Base-by-base conservation (phyloP, 2,329 filamentous ascomycete genomes). In the Colletotrichum lupini region DNA sequence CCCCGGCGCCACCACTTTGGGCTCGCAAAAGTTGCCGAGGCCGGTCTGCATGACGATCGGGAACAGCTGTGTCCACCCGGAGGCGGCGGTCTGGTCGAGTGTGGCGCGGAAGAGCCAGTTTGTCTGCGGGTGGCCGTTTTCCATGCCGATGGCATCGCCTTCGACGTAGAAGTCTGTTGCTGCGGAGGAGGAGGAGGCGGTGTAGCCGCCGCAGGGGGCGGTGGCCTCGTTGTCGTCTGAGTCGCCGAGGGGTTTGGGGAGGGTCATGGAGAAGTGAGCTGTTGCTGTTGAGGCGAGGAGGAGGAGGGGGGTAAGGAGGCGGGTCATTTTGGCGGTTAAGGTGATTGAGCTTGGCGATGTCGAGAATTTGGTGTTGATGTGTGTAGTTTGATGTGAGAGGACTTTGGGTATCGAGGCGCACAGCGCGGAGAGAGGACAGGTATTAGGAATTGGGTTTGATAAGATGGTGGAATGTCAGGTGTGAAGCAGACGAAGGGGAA, bases 101-200 rank as follows among this genome's bases (percentile, higher is more conserved):
- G 89, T 91, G 75, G 85, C 87, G 74, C 90, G 89, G 82, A 90
- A 88, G 19, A 92, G 83, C 87, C 86, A 91, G 67, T 83, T 88
- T 75, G 83, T 82, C 78, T 89, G 83, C 4, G 87, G 82, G 77
- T 92, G 90, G 3, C 83, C 85, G 8, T 86, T 83, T 8, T 80
- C 81, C 62, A 87, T 77, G 72, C 84, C 83, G 42, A 91, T 82
- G 69, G 86, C 81, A 75, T 91, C 87, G 76, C 89, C 89, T 76
- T 82, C 88, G 72, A 91, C 87, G 78, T 90, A 86, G 80, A 91
- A 91, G 76, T 90, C 83, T 65, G 84, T 83, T 28, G 82, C 82
- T 75, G 79, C 75, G 8, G 75, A 76, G 67, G 76, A 59, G 66
- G 89, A 85, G 75, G 87, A 82, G 37, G 87, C 82, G 0, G 82